A percentile compares a stretch with the other conserved stretches of the same genome.
Evolutionary conservation across 2,329 filamentous ascomycete genomes (phyloP).

Genomic region (Aspergillus awamori): DNA sequence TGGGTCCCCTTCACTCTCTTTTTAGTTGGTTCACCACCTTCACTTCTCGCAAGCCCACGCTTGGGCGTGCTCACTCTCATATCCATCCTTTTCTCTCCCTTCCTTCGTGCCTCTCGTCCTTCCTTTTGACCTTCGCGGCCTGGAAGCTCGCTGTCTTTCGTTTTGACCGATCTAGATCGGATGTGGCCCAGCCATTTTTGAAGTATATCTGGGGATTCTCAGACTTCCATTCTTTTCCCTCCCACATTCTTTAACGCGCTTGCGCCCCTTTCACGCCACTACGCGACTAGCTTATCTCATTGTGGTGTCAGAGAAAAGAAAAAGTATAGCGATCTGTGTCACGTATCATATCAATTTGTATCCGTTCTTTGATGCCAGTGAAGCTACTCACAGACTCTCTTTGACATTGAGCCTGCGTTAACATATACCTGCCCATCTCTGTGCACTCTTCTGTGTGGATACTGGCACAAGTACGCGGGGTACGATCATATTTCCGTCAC

Average conservation of each 20-base stretch:
- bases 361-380: background rate
- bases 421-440: constrained; percentile 6
- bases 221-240: constrained; percentile 24
- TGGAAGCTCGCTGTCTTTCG: constrained; percentile 42
- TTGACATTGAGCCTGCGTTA: background rate
- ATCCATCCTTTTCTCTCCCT: background rate
- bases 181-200: constrained; percentile 19
- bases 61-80: background rate
- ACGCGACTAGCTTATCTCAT: constrained; percentile 13
- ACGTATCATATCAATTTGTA: background rate
- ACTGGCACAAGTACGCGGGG: background rate
- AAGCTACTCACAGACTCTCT: background rate
- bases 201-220: constrained; percentile 15
- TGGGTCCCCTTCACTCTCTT: constrained; percentile 10
- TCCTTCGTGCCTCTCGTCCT: constrained; percentile 12
- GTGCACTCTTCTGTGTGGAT: background rate
- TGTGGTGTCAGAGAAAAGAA: background rate
- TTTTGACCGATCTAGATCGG: constrained; percentile 33
- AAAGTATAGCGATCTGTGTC: background rate
- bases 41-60: background rate
- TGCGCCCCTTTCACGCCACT: constrained; percentile 17
- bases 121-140: constrained; percentile 26
- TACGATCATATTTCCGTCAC: background rate
- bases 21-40: constrained; percentile 1
- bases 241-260: constrained; percentile 28